Conservation (phyloP, 768 basidiomycete species). For the Leccinellum rugosiceps region DNA sequence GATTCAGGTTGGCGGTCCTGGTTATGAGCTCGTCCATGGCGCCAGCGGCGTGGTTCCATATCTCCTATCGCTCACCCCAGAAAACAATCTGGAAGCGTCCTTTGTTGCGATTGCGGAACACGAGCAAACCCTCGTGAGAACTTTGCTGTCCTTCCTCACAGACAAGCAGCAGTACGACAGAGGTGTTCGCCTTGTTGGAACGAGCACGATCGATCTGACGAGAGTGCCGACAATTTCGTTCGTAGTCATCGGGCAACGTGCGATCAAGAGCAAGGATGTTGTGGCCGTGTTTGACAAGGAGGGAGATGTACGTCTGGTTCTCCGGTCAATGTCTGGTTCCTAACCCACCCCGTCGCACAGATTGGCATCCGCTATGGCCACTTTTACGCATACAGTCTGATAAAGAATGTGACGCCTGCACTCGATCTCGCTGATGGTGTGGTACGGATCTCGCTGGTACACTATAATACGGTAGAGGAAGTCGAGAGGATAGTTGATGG, state of each 20-base stretch:
- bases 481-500: constrained; percentile 57
- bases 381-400: constrained; percentile 70
- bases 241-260: constrained; percentile 56
- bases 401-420: constrained; percentile 51
- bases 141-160: constrained; percentile 54
- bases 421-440: constrained; percentile 62
- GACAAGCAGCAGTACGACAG: constrained; percentile 45
- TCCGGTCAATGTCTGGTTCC: background rate
- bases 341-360: constrained; percentile 33
- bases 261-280: constrained; percentile 58
- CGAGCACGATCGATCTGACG: constrained; percentile 38
- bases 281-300: constrained; percentile 63
- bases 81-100: constrained; percentile 44
- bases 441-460: constrained; percentile 72
- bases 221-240: constrained; percentile 73
- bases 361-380: constrained; percentile 78
- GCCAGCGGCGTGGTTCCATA: constrained; percentile 61
- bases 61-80: constrained; percentile 55
- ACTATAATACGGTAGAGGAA: constrained; percentile 76
- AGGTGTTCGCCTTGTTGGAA: constrained; percentile 69
- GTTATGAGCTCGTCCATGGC: constrained; percentile 68
- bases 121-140: constrained; percentile 55
- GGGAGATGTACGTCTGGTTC: constrained; percentile 47
- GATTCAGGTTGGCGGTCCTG: constrained; percentile 70
- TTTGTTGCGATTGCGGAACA: constrained; percentile 59